phyloP scores from a whole-genome alignment of 371 early-diverging fungal genomes.

The Actinomucor elegans region DNA sequence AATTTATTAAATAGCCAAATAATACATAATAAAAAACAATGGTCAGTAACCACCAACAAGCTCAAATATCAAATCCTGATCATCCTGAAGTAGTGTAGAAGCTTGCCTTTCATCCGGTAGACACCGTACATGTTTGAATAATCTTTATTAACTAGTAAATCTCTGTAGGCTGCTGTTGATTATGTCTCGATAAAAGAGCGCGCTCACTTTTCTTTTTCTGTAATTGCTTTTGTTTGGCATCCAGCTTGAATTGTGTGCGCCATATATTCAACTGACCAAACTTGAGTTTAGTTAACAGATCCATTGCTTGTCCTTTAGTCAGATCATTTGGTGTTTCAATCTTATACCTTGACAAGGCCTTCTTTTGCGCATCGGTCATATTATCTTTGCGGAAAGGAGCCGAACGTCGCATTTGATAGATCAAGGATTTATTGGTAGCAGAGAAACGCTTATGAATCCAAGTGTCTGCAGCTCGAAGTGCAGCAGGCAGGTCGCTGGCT shows the following conservation, averaged over 20 bases:
- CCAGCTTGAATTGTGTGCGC: constrained; percentile 8
- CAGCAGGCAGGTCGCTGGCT: constrained; percentile 44
- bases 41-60: too few species aligned
- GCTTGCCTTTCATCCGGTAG: too few species aligned
- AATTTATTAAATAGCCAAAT: too few species aligned
- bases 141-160: too few species aligned
- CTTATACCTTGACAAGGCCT: constrained; percentile 30
- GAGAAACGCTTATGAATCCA: constrained; percentile 41
- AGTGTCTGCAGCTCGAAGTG: constrained; percentile 66
- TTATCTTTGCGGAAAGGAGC: constrained; percentile 57
- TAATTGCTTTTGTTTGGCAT: not conserved
- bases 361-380: constrained; percentile 52
- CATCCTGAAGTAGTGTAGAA: too few species aligned
- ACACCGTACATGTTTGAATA: too few species aligned
- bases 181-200: constrained; percentile 1
- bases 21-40: too few species aligned
- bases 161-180: too few species aligned
- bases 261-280: constrained; percentile 44
- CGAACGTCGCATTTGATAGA: constrained; percentile 13
- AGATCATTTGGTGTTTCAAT: constrained; percentile 19
- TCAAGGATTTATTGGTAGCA: not conserved
- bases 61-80: too few species aligned
- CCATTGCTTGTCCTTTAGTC: constrained; percentile 63
- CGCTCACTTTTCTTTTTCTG: not conserved
- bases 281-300: constrained; percentile 49